phyloP scores from a whole-genome alignment of 208 protist species.

The Phytomonas francai region DNA sequence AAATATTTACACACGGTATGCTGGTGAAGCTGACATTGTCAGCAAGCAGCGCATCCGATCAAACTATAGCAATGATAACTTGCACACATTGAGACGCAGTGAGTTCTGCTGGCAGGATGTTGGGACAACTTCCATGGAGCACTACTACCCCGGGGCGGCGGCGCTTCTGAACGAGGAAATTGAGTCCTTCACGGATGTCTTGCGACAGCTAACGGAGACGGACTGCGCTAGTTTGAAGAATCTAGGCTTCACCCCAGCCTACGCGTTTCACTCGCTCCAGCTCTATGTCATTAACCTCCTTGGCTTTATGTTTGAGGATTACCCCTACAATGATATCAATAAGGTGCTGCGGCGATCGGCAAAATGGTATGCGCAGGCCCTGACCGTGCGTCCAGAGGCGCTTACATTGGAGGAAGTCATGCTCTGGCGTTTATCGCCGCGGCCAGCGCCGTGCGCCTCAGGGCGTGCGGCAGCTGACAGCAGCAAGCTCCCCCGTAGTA shows the following conservation, averaged over 20 bases:
- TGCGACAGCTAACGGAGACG: constrained; percentile 42
- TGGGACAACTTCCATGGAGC: constrained; percentile 66
- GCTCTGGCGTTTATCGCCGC: constrained; percentile 22
- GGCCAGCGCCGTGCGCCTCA: neutral
- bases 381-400: constrained; percentile 72
- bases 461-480: neutral
- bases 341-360: constrained; percentile 61
- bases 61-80: constrained; percentile 14
- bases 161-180: constrained; percentile 63
- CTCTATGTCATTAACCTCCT: constrained; percentile 81
- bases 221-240: constrained; percentile 62
- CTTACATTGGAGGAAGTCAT: constrained; percentile 36
- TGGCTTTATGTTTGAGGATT: constrained; percentile 77
- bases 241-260: constrained; percentile 35
- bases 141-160: constrained; percentile 80
- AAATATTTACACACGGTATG: constrained; percentile 37
- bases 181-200: constrained; percentile 46
- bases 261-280: constrained; percentile 62
- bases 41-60: constrained; percentile 67
- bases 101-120: constrained; percentile 74
- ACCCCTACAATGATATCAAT: constrained; percentile 81
- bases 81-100: constrained; percentile 40
- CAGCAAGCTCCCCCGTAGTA: neutral
- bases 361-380: constrained; percentile 75
- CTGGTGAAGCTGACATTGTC: constrained; percentile 53